Evolutionary conservation across 2,329 filamentous ascomycete genomes (phyloP), one percentile per base, ranked within the genome.

Genomic region (Trichoderma oligosporum): DNA sequence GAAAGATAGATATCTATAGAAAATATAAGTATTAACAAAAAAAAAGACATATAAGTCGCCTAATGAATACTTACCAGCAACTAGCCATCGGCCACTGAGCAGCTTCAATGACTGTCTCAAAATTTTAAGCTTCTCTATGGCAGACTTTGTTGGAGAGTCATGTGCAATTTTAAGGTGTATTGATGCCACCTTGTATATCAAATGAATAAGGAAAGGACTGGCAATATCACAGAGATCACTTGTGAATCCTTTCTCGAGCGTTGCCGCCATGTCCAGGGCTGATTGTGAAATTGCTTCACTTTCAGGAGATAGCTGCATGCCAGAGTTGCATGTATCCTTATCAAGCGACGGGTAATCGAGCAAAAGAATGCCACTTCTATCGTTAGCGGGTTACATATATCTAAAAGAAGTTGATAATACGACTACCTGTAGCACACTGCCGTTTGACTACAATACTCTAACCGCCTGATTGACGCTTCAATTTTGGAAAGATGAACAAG

Each of bases 361-460:
- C 7, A 44, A 12, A n/a, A 58, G 33, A n/a, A 58, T 47, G 7
- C 39, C 56, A 24, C 56, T 58, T n/a, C 4, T 11, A 2, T 25
- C 18, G 27, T 58, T 46, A 58, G 48, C 12, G 12, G 6, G 9
- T 16, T 4, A 24, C 8, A 5, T 11, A 22, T 6, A n/a, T 5
- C 2, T n/a, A 20, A n/a, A 4, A 3, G 12, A n/a, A 7, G 14
- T 4, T 25, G 7, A 29, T 14, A 4, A 6, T 4, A 7, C 29
- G 27, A 14, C 14, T 54, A 58, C 56, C 39, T 14, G 36, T 60
- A 60, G 38, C 56, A 49, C 11, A 60, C 36, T 11, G 56, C 48
- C 4, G 44, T 55, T 20, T 58, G 55, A 14, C 47, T 58, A 14
- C 56, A 60, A 16, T 58, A 58, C 16, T 58, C 48, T 3, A 60